Evolutionary conservation across 2,329 filamentous ascomycete species (phyloP).

Genomic region (Aspergillus sojae): DNA sequence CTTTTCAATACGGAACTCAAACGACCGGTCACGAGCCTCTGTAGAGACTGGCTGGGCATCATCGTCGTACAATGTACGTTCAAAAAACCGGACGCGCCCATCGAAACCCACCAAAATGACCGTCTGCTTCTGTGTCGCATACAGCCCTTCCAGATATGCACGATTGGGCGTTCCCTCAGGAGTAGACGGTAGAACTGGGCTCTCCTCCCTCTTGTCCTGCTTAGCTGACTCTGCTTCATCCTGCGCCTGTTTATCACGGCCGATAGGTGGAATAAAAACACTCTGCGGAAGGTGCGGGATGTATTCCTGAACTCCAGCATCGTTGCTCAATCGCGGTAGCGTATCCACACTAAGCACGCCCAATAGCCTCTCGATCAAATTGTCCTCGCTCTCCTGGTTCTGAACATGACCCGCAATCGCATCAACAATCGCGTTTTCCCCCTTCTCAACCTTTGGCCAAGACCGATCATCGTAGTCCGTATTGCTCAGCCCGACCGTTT

Average conservation of each 20-base stretch:
- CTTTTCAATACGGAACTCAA: conserved; percentile 11
- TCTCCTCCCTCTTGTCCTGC: conserved; percentile 17
- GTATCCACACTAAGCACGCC: conserved; percentile 56
- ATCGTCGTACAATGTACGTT: conserved; percentile 60
- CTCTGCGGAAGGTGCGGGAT: conserved; percentile 57
- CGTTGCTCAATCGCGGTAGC: conserved; percentile 51
- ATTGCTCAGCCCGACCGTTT: conserved; percentile 62
- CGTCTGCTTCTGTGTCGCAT: conserved; percentile 66
- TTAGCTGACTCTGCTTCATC: neutral
- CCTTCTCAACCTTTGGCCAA: conserved; percentile 62
- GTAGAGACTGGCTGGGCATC: conserved; percentile 30
- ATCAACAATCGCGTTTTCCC: conserved; percentile 53
- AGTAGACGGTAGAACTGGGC: conserved; percentile 5
- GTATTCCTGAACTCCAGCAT: conserved; percentile 55
- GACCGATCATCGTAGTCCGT: conserved; percentile 57
- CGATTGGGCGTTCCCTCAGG: conserved; percentile 14
- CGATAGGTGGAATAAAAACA: conserved; percentile 60
- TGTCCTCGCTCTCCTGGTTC: conserved; percentile 42
- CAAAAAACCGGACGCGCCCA: conserved; percentile 59
- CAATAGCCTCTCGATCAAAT: conserved; percentile 54
- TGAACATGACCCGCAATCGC: conserved; percentile 49
- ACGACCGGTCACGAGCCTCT: conserved; percentile 11
- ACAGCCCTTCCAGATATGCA: conserved; percentile 50
- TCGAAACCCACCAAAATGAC: conserved; percentile 57
- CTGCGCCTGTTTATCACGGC: conserved; percentile 37